A percentile compares a stretch with the other conserved stretches of the same genome.
Conservation (phyloP, 768 basidiomycete species). For the Termitomyces sp. region DNA sequence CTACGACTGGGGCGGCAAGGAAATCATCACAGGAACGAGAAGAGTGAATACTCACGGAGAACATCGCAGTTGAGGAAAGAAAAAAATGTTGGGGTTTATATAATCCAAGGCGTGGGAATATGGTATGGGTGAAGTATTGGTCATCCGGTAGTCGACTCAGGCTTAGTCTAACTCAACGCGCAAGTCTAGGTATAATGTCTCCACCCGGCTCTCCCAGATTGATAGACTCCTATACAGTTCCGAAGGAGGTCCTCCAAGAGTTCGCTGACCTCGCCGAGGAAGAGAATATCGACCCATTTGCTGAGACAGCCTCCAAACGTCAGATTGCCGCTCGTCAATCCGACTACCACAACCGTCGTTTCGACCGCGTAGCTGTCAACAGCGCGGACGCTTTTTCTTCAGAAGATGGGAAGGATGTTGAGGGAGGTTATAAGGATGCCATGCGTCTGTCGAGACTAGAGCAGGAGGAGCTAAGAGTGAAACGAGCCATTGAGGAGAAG, state of each 20-base stretch:
- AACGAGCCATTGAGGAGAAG: constrained; percentile 84
- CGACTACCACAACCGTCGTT: constrained; percentile 92
- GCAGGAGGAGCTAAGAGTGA: constrained; percentile 87
- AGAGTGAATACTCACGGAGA: constrained; percentile 25
- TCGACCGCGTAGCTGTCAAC: constrained; percentile 78
- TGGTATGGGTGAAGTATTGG: constrained; percentile 20
- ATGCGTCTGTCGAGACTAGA: constrained; percentile 91
- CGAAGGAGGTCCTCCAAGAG: constrained; percentile 91
- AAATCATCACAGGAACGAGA: constrained; percentile 46
- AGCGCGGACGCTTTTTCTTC: constrained; percentile 75
- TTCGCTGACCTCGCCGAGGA: constrained; percentile 93
- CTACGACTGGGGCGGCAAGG: constrained; percentile 80
- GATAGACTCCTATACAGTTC: constrained; percentile 88
- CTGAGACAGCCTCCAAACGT: constrained; percentile 87
- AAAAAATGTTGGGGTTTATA: constrained; percentile 10
- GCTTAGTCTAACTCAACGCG: constrained; percentile 4
- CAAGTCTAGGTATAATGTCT: constrained; percentile 46
- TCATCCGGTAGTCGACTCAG: no score
- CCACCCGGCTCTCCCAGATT: constrained; percentile 64
- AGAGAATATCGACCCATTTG: constrained; percentile 88
- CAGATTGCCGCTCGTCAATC: constrained; percentile 93
- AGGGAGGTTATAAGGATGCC: constrained; percentile 93
- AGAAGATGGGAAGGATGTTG: constrained; percentile 65
- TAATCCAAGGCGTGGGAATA: constrained; percentile 28
- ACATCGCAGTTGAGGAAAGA: constrained; percentile 16